Conservation (phyloP, 2,329 filamentous ascomycete species). For the Colletotrichum chrysophilum region DNA sequence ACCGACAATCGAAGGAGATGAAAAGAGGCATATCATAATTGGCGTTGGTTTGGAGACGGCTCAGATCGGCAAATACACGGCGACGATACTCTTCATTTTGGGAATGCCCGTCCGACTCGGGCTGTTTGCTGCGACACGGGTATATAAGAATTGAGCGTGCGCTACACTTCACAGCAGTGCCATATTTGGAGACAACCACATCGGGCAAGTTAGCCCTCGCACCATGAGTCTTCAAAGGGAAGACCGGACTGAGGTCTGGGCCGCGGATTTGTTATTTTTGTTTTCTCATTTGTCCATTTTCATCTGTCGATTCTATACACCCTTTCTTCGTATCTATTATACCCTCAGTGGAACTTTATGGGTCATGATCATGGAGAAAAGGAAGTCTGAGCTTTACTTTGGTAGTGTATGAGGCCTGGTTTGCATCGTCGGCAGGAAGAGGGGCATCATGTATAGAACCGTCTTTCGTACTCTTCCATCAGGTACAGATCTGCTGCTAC, state of each 20-base stretch:
- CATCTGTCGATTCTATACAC: neutral
- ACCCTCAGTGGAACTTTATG: constrained; percentile 11
- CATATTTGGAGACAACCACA: neutral
- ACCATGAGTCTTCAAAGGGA: neutral
- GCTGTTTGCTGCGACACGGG: neutral
- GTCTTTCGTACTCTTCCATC: neutral
- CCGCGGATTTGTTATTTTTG: neutral
- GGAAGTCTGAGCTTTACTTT: neutral
- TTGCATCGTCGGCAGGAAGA: constrained; percentile 3
- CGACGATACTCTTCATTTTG: constrained; percentile 1
- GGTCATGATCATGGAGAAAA: constrained; percentile 12
- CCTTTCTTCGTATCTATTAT: constrained; percentile 17
- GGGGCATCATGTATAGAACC: neutral
- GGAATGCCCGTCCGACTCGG: neutral
- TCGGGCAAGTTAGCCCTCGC: neutral
- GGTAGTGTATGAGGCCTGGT: neutral
- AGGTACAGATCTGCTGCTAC: neutral
- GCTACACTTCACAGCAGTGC: neutral
- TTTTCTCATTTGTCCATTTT: neutral
- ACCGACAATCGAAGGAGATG: neutral
- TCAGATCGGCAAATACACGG: constrained; percentile 12
- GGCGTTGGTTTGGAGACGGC: constrained; percentile 8
- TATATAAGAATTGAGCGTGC: neutral
- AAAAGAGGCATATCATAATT: neutral
- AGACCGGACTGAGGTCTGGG: neutral